A percentile compares a stretch with the other conserved stretches of the same genome.
Conservation (phyloP, 2,329 filamentous ascomycete genomes). For the Fusarium zealandicum region DNA sequence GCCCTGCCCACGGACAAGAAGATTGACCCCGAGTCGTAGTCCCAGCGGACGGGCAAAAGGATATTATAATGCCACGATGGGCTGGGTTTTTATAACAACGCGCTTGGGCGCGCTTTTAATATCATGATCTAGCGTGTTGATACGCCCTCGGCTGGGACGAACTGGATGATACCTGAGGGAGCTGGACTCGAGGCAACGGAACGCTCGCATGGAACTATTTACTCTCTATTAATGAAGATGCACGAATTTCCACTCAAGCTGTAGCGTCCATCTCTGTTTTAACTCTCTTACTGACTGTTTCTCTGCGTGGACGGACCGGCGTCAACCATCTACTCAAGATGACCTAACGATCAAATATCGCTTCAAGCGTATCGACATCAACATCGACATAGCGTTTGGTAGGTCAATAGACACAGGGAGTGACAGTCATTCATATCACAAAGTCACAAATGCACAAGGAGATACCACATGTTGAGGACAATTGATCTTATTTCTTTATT, state of each 20-base stretch:
- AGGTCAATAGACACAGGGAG: no score
- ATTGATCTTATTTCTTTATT: conserved; percentile 28
- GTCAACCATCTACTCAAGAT: no score
- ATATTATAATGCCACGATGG: no score
- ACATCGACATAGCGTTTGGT: no score
- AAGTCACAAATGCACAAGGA: not conserved
- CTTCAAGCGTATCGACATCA: no score
- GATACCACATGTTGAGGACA: conserved; percentile 10
- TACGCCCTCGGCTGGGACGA: not conserved
- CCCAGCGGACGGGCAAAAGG: not conserved
- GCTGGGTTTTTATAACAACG: no score
- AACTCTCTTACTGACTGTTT: no score
- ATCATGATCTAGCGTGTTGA: conserved; percentile 8
- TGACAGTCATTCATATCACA: not conserved
- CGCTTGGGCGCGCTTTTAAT: not conserved
- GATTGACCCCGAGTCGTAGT: conserved; percentile 28
- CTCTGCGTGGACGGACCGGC: no score
- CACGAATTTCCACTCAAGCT: not conserved
- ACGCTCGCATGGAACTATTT: not conserved
- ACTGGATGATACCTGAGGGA: conserved; percentile 3
- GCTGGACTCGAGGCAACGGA: not conserved
- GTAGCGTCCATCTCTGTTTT: no score
- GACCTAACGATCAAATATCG: no score
- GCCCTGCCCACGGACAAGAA: conserved; percentile 23
- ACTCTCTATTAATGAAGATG: conserved; percentile 1